These are phyloP conservation scores for Hortiboletus flavorubellus DNA, from an alignment of 768 basidiomycete species.

Conservation along the genomic window DNA sequence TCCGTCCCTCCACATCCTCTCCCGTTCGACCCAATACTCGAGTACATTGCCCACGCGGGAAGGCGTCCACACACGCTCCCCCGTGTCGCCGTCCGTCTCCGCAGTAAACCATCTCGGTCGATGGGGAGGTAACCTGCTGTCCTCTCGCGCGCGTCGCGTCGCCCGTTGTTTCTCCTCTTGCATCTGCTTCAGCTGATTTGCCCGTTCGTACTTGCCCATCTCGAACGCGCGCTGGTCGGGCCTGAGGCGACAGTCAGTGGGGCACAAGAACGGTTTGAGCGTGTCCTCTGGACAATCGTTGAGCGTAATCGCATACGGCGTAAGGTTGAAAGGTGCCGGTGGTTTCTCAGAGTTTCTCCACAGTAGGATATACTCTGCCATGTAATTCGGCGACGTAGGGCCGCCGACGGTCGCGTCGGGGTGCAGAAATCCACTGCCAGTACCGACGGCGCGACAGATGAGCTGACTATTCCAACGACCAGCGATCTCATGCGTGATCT, in stretches of 20 bases:
- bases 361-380: slow-evolving; percentile 76
- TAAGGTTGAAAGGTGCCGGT: slow-evolving; percentile 88
- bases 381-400: slow-evolving; percentile 40
- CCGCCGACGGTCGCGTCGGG: slow-evolving; percentile 65
- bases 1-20: slow-evolving; percentile 51
- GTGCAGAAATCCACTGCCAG: slow-evolving; percentile 55
- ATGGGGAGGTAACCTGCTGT: slow-evolving; percentile 68
- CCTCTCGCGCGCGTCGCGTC: slow-evolving; percentile 72
- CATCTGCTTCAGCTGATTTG: slow-evolving; percentile 71
- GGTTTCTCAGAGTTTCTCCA: slow-evolving; percentile 92
- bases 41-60: slow-evolving; percentile 46
- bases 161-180: slow-evolving; percentile 81
- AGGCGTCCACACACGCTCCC: slow-evolving; percentile 86
- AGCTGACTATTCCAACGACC: slow-evolving; percentile 96
- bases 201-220: slow-evolving; percentile 77
- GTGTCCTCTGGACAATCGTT: slow-evolving; percentile 80
- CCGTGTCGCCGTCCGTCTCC: slow-evolving; percentile 82
- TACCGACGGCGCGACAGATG: slow-evolving; percentile 73
- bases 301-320: slow-evolving; percentile 89
- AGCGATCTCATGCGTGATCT: slow-evolving; percentile 81
- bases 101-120: slow-evolving; percentile 84
- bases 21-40: slow-evolving; percentile 85
- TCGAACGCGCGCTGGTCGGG: slow-evolving; percentile 97
- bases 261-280: slow-evolving; percentile 69
- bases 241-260: slow-evolving; percentile 89